phyloP scores from a whole-genome alignment of 164 flowering plant species.

The Houttuynia cordata region DNA sequence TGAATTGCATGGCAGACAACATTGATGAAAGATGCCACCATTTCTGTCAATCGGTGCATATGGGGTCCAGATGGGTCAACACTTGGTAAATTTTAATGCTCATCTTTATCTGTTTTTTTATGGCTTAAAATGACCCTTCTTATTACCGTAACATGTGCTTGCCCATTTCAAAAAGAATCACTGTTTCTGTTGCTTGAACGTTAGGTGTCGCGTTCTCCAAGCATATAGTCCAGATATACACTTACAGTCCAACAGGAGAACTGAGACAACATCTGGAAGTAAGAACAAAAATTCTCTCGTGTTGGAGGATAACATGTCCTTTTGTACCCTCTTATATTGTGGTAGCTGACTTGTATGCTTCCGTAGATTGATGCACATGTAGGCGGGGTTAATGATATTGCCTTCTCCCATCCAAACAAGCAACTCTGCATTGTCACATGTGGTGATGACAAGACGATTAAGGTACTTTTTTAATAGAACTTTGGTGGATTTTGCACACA shows the following conservation, averaged over 20 bases:
- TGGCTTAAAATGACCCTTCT: neutral
- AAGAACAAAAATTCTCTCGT: too few species aligned
- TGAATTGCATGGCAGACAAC: conserved; percentile 19
- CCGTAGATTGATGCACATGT: conserved; percentile 60
- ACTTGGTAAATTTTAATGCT: conserved; percentile 19
- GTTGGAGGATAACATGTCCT: neutral
- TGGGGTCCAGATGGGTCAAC: conserved; percentile 47
- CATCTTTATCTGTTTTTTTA: too few species aligned
- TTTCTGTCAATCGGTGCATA: conserved; percentile 36
- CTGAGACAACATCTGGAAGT: conserved; percentile 40
- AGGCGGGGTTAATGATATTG: conserved; percentile 67
- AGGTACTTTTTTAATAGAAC: conserved; percentile 21
- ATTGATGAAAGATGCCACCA: conserved; percentile 27
- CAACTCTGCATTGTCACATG: conserved; percentile 53
- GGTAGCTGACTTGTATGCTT: neutral
- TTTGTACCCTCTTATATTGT: neutral
- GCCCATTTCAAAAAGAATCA: neutral
- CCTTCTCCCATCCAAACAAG: conserved; percentile 57
- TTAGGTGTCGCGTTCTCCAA: conserved; percentile 61
- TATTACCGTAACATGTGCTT: neutral
- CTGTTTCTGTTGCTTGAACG: neutral
- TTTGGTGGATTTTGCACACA: neutral
- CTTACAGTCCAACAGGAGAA: conserved; percentile 38
- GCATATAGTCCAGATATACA: conserved; percentile 46
- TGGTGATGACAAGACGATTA: conserved; percentile 65